Conservation (phyloP, 2,329 filamentous ascomycete genomes). For the Pyrenochaeta sp. region DNA sequence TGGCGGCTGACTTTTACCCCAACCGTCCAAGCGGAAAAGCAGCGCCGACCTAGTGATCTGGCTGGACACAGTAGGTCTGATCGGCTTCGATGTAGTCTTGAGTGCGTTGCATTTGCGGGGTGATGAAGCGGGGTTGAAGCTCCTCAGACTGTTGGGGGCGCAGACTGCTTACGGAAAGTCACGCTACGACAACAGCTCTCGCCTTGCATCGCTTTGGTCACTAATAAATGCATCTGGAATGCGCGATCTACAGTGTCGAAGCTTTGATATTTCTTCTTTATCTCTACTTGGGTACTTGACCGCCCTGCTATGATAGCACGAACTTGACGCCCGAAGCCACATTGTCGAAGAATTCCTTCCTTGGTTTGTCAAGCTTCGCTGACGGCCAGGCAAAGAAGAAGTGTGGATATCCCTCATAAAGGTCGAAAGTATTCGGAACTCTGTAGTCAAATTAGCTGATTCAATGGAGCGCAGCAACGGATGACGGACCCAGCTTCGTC, state of each 20-base stretch:
- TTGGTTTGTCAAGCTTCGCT: slow-evolving; percentile 33
- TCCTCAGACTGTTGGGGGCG: background rate
- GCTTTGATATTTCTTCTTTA: background rate
- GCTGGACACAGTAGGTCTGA: background rate
- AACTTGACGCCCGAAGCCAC: slow-evolving; percentile 35
- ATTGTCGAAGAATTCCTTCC: slow-evolving; percentile 32
- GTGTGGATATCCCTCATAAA: slow-evolving; percentile 49
- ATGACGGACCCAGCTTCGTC: slow-evolving; percentile 34
- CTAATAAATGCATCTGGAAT: background rate
- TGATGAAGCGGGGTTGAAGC: slow-evolving; percentile 9
- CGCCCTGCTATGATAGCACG: slow-evolving; percentile 21
- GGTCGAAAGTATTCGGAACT: slow-evolving; percentile 40
- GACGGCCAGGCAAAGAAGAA: slow-evolving; percentile 50
- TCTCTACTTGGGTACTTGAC: background rate
- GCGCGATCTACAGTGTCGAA: background rate
- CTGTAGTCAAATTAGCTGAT: slow-evolving; percentile 28
- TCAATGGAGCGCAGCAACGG: background rate
- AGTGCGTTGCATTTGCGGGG: background rate
- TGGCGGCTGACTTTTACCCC: slow-evolving; percentile 4
- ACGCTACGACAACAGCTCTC: background rate
- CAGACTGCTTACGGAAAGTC: background rate
- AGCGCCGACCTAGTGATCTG: slow-evolving; percentile 3
- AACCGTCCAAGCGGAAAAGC: slow-evolving; percentile 12
- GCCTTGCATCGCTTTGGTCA: background rate
- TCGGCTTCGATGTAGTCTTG: slow-evolving; percentile 1